A percentile compares a stretch with the other conserved stretches of the same genome.
Evolutionary conservation across 2,329 filamentous ascomycete genomes (phyloP).

Genomic region (Sporothrix protearum): DNA sequence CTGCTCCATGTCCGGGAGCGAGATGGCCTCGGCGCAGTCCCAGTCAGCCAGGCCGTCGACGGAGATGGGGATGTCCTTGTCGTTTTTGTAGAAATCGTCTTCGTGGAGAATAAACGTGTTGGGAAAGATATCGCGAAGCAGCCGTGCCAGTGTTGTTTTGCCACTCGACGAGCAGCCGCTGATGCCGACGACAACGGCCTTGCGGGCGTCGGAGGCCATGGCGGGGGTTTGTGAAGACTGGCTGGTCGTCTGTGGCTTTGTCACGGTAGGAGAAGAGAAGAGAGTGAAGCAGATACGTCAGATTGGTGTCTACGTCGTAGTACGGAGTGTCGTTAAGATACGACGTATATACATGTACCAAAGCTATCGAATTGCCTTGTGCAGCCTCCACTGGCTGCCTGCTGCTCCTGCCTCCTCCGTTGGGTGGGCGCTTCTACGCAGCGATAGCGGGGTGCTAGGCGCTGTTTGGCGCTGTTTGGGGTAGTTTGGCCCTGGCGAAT

Average conservation of each 20-base stretch:
- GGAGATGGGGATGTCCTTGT: constrained; percentile 59
- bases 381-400: background rate
- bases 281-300: constrained; percentile 14
- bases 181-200: constrained; percentile 68
- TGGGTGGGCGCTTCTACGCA: background rate
- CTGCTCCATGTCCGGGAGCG: constrained; percentile 63
- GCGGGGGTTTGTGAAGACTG: background rate
- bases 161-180: constrained; percentile 90
- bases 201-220: constrained; percentile 34
- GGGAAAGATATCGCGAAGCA: constrained; percentile 78
- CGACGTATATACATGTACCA: no score
- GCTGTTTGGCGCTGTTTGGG: background rate
- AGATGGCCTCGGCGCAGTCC: constrained; percentile 81
- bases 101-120: constrained; percentile 81
- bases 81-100: constrained; percentile 90
- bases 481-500: background rate
- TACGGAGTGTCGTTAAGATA: background rate
- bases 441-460: constrained; percentile 1
- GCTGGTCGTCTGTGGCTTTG: background rate
- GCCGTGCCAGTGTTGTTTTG: constrained; percentile 86
- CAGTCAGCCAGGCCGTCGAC: constrained; percentile 70
- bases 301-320: constrained; percentile 11
- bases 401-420: background rate
- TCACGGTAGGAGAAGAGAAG: constrained; percentile 6
- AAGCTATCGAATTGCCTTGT: background rate